A percentile compares a stretch with the other conserved stretches of the same genome.
phyloP scores from a whole-genome alignment of 352 stramenopile genomes.

The Halophytophthora batemanensis region DNA sequence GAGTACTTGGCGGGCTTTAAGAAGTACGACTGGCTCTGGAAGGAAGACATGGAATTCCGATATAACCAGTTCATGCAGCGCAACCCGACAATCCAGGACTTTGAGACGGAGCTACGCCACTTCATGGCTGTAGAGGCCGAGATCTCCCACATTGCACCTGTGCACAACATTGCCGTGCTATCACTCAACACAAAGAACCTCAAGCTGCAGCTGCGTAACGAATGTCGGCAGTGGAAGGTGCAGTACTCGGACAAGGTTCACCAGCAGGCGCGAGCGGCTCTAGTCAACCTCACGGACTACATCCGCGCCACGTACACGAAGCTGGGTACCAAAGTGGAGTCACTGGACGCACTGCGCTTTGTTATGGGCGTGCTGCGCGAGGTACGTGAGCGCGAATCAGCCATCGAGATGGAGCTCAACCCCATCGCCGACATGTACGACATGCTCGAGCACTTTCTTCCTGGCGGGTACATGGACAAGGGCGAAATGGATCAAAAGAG shows the following conservation, averaged over 20 bases:
- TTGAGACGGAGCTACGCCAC: conserved; percentile 73
- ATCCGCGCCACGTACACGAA: conserved; percentile 74
- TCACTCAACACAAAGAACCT: conserved; percentile 86
- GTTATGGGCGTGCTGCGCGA: conserved; percentile 86
- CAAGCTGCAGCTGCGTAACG: conserved; percentile 83
- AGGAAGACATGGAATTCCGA: conserved; percentile 85
- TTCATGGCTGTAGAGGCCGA: conserved; percentile 82
- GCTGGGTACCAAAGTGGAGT: conserved; percentile 59
- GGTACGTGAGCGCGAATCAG: conserved; percentile 79
- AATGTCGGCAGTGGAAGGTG: conserved; percentile 85
- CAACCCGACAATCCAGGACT: conserved; percentile 80
- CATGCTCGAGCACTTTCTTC: conserved; percentile 87
- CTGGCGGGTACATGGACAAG: conserved; percentile 83
- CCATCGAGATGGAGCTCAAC: conserved; percentile 89
- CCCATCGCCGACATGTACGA: conserved; percentile 89
- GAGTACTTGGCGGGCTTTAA: conserved; percentile 83
- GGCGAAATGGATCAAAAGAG: conserved; percentile 92
- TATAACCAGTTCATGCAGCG: conserved; percentile 86
- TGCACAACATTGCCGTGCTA: conserved; percentile 85
- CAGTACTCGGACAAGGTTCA: conserved; percentile 85
- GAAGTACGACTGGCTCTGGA: conserved; percentile 90
- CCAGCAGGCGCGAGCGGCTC: conserved; percentile 57
- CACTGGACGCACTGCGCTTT: conserved; percentile 70
- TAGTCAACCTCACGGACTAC: conserved; percentile 78
- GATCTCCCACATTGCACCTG: conserved; percentile 71